Evolutionary conservation across 495 filamentous ascomycete species (phyloP), one percentile per base, ranked within the genome.

Genomic region (Lichina pygmaea): DNA sequence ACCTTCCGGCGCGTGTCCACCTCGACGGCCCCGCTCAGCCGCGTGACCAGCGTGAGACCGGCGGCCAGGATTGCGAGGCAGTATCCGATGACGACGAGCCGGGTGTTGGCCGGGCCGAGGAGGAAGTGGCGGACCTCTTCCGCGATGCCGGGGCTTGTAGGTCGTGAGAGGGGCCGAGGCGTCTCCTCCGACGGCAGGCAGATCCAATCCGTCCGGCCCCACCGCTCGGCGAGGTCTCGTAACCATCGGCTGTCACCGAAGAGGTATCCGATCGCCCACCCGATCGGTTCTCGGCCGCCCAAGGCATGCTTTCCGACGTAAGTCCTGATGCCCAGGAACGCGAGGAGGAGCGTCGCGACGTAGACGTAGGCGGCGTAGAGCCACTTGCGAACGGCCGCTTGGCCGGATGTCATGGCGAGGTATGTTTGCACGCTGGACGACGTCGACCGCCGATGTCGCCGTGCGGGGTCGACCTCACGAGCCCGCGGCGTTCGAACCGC

Each of bases 1-100:
- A 99, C 79, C 59, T 99, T 99, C 36, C 89, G 73, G n/a, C 89
- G 71, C 3, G 89, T 99, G 59, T 99, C 91, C 34, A 95, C 85
- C 60, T 93, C 81, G 6, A 69, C 68, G 45, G 78, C 55, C 11
- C 73, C 58, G 36, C 77, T 78, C 30, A 94, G 65, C 34, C 69
- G 70, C 47, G 81, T 68, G 6, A 94, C 83, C 3, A 79, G 59
- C 2, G 68, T 60, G 38, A 97, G 64, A 2, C 86, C 91, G 7
- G 73, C 52, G 17, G 66, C 53, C 33, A 99, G 63, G 33, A 89
- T 69, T 39, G 57, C 33, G 8, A 75, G 24, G 61, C 77, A 94
- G 66, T 93, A 86, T 8, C 55, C 71, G 45, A 67, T 68, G 36
- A 99, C 63, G 32, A 79, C 52, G 9, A 95, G 68, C n/a, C 89